Conservation (phyloP, 768 basidiomycete genomes). For the Russula sp. region DNA sequence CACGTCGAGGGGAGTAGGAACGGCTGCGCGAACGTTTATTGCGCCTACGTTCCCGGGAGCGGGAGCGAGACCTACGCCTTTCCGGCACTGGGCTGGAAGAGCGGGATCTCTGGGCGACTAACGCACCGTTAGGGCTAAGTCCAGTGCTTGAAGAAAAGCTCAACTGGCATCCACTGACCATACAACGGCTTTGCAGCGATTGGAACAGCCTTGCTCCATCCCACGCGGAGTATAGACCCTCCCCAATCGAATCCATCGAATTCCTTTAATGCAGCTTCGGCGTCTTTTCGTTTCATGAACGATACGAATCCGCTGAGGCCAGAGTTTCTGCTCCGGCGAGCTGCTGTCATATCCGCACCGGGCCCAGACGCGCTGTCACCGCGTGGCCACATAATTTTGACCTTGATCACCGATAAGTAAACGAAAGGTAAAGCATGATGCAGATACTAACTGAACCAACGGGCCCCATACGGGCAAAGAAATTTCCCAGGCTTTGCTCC, state of each 20-base stretch:
- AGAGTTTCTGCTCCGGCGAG: constrained; percentile 59
- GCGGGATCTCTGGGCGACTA: constrained; percentile 18
- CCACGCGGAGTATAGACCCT: constrained; percentile 77
- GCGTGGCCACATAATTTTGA: constrained; percentile 99
- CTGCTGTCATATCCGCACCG: constrained; percentile 67
- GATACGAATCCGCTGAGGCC: constrained; percentile 95
- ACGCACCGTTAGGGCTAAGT: background rate
- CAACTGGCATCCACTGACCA: constrained; percentile 40
- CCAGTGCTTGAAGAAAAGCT: background rate
- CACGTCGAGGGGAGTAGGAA: constrained; percentile 35
- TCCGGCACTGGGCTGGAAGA: constrained; percentile 31
- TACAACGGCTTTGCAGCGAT: constrained; percentile 74
- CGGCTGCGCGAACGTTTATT: constrained; percentile 31
- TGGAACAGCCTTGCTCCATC: constrained; percentile 97
- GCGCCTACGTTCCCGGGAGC: constrained; percentile 26
- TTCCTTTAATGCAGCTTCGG: constrained; percentile 81
- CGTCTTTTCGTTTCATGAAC: constrained; percentile 89
- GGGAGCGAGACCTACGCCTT: constrained; percentile 31
- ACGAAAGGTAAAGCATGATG: background rate
- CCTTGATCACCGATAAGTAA: constrained; percentile 36
- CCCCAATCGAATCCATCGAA: constrained; percentile 95
- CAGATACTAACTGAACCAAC: constrained; percentile 71
- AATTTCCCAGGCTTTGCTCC: constrained; percentile 76
- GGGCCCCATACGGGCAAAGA: constrained; percentile 90
- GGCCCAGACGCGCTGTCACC: constrained; percentile 60